Evolutionary conservation across 768 basidiomycete genomes (phyloP), one percentile per base, ranked within the genome.

Genomic region (Amanita jacksonii): DNA sequence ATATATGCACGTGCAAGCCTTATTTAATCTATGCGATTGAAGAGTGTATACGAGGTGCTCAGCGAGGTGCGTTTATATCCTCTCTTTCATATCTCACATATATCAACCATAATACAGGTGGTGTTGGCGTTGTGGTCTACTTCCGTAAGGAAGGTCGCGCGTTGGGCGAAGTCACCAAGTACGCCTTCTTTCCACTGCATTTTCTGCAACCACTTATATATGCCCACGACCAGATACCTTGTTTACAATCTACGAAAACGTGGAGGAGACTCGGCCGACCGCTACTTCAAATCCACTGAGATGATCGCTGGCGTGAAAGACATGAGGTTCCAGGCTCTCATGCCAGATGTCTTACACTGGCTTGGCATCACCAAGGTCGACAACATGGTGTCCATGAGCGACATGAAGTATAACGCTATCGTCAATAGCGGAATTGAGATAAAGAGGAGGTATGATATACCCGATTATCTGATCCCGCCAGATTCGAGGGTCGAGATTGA

Each of bases 301-400:
- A 67, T 86, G 51, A 87, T 97, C 48, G 93, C 93, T 0, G 93
- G 93, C 7, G 92, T 96, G 18, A 87, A 90, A 64, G 89, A 92
- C 56, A 89, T 91, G 88, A 77, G 90, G n/a, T 92, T 92, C 80
- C 79, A 75, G 59, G 87, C 83, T 16, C 70, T 90, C 48, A 96
- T 98, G 92, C 94, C 94, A 3, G 94, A 98, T 58, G 85, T 96
- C 5, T 65, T 97, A 35, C 90, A 92, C 59, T 98, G 92, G 89
- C 64, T 98, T 13, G 94, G 94, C 0, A 85, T 98, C 56, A 81
- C 59, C 63, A 88, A 88, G 71, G 77, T 98, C 35, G 79, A 90
- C 61, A 81, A 81, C 55, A 79, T 98, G 81, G 81, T 94, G 12
- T 82, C 79, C 18, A 89, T 89, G 87, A 87, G 85, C 47, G 86